A percentile compares a stretch with the other conserved stretches of the same genome.
These are phyloP conservation scores for Malassezia furfur DNA, from an alignment of 1,284 basidiomycete species.

Conservation along the genomic window DNA sequence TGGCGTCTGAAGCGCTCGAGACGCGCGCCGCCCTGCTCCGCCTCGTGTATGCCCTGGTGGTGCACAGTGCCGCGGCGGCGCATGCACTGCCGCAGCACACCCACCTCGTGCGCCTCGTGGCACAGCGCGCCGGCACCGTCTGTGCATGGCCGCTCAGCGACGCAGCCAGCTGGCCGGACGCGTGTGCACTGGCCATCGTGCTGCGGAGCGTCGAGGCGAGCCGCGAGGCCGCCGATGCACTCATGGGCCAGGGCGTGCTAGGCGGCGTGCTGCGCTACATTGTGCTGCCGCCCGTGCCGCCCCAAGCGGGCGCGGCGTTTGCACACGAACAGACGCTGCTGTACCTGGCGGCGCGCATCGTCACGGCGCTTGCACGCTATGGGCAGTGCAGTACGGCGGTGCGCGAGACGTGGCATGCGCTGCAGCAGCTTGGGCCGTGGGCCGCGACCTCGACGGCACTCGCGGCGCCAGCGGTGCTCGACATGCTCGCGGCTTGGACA, in stretches of 20 bases:
- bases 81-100: not conserved
- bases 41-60: not conserved
- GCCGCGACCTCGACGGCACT: not conserved
- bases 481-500: slow-evolving; percentile 11
- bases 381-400: slow-evolving; percentile 63
- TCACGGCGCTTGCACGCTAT: slow-evolving; percentile 62
- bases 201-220: slow-evolving; percentile 59
- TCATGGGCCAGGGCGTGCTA: slow-evolving; percentile 54
- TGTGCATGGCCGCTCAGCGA: slow-evolving; percentile 6
- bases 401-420: slow-evolving; percentile 44
- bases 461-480: slow-evolving; percentile 1
- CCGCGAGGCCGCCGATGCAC: slow-evolving; percentile 58
- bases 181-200: slow-evolving; percentile 56
- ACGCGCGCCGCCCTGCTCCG: not conserved
- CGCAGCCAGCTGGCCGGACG: slow-evolving; percentile 13
- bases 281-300: slow-evolving; percentile 56
- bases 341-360: slow-evolving; percentile 59
- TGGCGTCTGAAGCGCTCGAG: not conserved
- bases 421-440: slow-evolving; percentile 24
- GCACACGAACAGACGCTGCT: slow-evolving; percentile 53
- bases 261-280: slow-evolving; percentile 68
- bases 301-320: slow-evolving; percentile 9
- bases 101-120: slow-evolving; percentile 2
- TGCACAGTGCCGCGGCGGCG: not conserved
- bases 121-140: not conserved